phyloP scores from a whole-genome alignment of 805 yeast species.

The Schwanniomyces occidentalis region DNA sequence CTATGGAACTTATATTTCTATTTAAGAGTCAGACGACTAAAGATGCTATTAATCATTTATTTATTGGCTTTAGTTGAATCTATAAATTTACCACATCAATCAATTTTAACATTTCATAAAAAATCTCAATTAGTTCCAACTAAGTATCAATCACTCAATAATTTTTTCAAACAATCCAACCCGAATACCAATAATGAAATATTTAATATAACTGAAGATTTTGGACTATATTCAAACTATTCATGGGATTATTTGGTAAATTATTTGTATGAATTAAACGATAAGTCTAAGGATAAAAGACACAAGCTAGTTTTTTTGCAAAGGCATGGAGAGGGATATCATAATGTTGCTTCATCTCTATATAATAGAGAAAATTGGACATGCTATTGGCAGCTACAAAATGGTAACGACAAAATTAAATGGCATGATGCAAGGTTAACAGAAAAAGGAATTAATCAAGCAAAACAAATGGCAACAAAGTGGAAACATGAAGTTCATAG shows the following conservation, averaged over 20 bases:
- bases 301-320: constrained; percentile 29
- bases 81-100: not conserved
- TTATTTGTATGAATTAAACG: constrained; percentile 13
- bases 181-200: constrained; percentile 12
- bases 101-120: constrained; percentile 1
- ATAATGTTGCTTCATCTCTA: constrained; percentile 23
- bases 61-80: not conserved
- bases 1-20: no score
- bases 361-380: constrained; percentile 21
- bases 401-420: constrained; percentile 17
- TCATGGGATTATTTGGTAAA: constrained; percentile 23
- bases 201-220: constrained; percentile 14
- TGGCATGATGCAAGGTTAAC: constrained; percentile 37
- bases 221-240: constrained; percentile 21
- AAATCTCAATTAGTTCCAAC: constrained; percentile 3
- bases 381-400: constrained; percentile 26
- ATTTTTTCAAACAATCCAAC: constrained; percentile 21
- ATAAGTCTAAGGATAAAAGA: constrained; percentile 7
- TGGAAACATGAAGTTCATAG: constrained; percentile 17
- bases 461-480: constrained; percentile 10
- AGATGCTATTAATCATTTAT: not conserved
- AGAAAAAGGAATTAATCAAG: constrained; percentile 19
- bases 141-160: constrained; percentile 10
- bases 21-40: no score
- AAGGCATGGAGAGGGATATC: constrained; percentile 37